A percentile compares a stretch with the other conserved stretches of the same genome.
Evolutionary conservation across 2,329 filamentous ascomycete species (phyloP).

Genomic region (Trichocomaceae sp.): DNA sequence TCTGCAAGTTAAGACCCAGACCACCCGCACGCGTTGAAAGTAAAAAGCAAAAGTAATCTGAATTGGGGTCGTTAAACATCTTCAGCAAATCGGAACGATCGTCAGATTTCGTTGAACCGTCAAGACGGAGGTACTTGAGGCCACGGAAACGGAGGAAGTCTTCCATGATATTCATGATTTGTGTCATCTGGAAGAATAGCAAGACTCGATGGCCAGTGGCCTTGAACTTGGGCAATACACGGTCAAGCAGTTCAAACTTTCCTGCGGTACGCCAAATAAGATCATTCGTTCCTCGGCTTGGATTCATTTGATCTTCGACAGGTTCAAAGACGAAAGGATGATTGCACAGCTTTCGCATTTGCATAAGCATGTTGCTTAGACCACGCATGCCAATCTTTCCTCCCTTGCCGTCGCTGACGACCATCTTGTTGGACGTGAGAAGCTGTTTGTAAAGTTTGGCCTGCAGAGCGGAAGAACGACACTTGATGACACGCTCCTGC

Average conservation of each 20-base stretch:
- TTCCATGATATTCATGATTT: constrained; percentile 99
- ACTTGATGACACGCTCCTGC: constrained; percentile 98
- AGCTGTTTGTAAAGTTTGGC: constrained; percentile 95
- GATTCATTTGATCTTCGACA: constrained; percentile 98
- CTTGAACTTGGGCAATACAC: constrained; percentile 88
- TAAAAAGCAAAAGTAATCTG: constrained; percentile 94
- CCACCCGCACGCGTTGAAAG: constrained; percentile 98
- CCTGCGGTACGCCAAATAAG: constrained; percentile 90
- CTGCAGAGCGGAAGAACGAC: constrained; percentile 92
- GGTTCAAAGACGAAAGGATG: constrained; percentile 98
- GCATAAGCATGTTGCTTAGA: constrained; percentile 99
- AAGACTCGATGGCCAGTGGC: constrained; percentile 86
- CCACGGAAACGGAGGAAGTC: constrained; percentile 84
- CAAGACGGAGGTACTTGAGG: constrained; percentile 80
- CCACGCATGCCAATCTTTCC: constrained; percentile 91
- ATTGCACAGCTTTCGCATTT: constrained; percentile 96
- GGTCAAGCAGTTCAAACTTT: constrained; percentile 93
- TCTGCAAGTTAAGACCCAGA: constrained; percentile 93
- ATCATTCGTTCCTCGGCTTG: constrained; percentile 79
- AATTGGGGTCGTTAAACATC: constrained; percentile 82
- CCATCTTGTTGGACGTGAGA: constrained; percentile 88
- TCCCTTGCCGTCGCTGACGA: constrained; percentile 90
- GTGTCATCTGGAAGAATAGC: constrained; percentile 99
- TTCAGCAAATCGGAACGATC: constrained; percentile 87
- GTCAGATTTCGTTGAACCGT: constrained; percentile 95